phyloP scores from a whole-genome alignment of 768 basidiomycete genomes.

The Amanita molliuscula region DNA sequence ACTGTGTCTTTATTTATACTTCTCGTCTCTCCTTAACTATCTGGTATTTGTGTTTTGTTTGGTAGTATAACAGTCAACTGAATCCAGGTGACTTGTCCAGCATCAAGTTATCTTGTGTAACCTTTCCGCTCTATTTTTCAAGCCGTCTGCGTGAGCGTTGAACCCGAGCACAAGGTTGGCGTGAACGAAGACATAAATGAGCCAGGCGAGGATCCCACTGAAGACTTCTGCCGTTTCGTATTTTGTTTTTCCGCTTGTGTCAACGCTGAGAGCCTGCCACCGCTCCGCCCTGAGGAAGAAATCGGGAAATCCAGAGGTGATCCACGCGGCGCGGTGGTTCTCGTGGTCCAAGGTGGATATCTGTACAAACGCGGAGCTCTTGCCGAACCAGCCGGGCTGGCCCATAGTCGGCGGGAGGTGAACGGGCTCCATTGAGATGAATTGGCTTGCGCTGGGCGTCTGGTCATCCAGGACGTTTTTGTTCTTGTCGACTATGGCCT shows the following conservation, averaged over 20 bases:
- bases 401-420: constrained; percentile 19
- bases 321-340: constrained; percentile 18
- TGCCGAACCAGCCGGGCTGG: constrained; percentile 14
- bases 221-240: constrained; percentile 23
- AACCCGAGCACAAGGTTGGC: constrained; percentile 16
- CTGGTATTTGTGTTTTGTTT: not conserved
- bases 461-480: not conserved
- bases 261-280: constrained; percentile 17
- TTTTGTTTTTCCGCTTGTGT: constrained; percentile 14
- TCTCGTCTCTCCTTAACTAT: not conserved
- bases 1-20: not conserved
- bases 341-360: constrained; percentile 19
- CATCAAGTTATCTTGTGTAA: constrained; percentile 6
- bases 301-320: constrained; percentile 14
- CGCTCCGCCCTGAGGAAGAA: constrained; percentile 18
- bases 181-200: constrained; percentile 15
- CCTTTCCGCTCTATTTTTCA: constrained; percentile 13
- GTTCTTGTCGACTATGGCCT: not conserved
- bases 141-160: constrained; percentile 14
- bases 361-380: constrained; percentile 19
- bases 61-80: not conserved
- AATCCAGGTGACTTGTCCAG: too few species aligned
- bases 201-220: constrained; percentile 13
- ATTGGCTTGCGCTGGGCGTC: constrained; percentile 10
- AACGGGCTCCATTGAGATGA: constrained; percentile 20